Conservation (phyloP, 352 stramenopile genomes). For the Albugo laibachii region DNA sequence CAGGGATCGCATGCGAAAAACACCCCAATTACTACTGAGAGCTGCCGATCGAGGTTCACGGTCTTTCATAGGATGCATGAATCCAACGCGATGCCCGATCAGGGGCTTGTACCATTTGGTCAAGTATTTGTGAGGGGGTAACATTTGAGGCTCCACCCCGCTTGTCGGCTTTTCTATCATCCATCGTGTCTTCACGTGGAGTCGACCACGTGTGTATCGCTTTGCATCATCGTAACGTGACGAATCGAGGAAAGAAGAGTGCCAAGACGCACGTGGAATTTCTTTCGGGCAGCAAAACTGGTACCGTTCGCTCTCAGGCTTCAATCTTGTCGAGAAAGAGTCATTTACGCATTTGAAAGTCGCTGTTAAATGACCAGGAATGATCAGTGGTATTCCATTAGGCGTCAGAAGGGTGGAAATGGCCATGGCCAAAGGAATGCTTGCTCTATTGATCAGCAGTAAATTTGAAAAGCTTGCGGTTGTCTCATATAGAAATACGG, state of each 20-base stretch:
- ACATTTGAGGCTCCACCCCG: not conserved
- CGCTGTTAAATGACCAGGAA: too few species aligned
- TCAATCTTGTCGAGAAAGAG: not conserved
- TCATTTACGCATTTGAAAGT: not conserved
- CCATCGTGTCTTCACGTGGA: constrained; percentile 12
- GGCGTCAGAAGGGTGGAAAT: too few species aligned
- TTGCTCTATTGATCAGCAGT: too few species aligned
- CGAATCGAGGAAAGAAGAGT: constrained; percentile 36
- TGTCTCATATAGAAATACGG: constrained; percentile 1
- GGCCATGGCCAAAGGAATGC: too few species aligned
- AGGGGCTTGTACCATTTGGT: constrained; percentile 5
- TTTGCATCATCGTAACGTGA: constrained; percentile 16
- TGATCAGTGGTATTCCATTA: too few species aligned
- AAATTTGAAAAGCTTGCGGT: too few species aligned
- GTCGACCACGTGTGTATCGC: constrained; percentile 22
- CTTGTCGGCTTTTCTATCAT: not conserved
- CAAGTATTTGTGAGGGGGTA: constrained; percentile 2
- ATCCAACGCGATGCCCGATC: constrained; percentile 8
- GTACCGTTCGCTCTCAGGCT: constrained; percentile 29
- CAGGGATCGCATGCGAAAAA: constrained; percentile 22
- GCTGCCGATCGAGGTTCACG: not conserved
- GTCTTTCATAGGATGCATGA: not conserved
- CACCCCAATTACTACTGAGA: constrained; percentile 4
- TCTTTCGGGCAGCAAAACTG: constrained; percentile 32
- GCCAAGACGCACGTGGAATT: constrained; percentile 25